A percentile compares a stretch with the other conserved stretches of the same genome.
Conservation (phyloP, 768 basidiomycete species). For the Fomitopsis serialis region DNA sequence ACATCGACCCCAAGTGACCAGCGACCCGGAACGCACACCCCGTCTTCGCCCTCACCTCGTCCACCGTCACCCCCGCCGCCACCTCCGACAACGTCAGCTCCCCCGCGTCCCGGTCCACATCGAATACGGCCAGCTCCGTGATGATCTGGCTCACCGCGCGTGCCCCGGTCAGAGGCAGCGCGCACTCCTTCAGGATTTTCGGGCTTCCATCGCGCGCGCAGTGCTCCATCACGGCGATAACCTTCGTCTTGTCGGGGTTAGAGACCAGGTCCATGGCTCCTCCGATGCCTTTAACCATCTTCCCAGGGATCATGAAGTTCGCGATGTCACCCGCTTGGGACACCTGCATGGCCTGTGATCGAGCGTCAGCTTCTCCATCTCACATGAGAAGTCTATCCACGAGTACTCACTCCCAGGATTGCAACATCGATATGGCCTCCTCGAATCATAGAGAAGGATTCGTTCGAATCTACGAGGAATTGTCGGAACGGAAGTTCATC, state of each 20-base stretch:
- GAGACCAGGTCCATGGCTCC: conserved; percentile 97
- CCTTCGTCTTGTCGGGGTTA: conserved; percentile 92
- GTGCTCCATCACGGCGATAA: conserved; percentile 89
- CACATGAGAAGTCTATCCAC: conserved; percentile 2
- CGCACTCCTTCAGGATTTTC: conserved; percentile 80
- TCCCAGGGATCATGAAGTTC: conserved; percentile 98
- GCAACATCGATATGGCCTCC: conserved; percentile 93
- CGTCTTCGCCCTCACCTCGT: conserved; percentile 84
- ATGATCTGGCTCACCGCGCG: conserved; percentile 86
- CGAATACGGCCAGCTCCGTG: conserved; percentile 89
- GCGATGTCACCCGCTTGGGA: conserved; percentile 91
- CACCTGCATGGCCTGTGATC: conserved; percentile 86
- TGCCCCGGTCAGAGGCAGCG: conserved; percentile 85
- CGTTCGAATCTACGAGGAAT: conserved; percentile 61
- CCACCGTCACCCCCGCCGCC: conserved; percentile 78
- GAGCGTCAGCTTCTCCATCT: conserved; percentile 2
- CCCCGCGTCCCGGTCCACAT: conserved; percentile 74
- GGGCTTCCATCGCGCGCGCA: conserved; percentile 84
- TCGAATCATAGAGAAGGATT: conserved; percentile 97
- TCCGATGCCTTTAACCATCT: conserved; percentile 89
- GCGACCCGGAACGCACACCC: conserved; percentile 73
- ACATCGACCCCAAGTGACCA: conserved; percentile 27
- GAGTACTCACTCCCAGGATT: conserved; percentile 74
- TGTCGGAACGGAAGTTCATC: background rate
- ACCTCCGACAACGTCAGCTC: conserved; percentile 73